Evolutionary conservation across 345 rosid genomes (phyloP).

Genomic region (Carallia brachiata): DNA sequence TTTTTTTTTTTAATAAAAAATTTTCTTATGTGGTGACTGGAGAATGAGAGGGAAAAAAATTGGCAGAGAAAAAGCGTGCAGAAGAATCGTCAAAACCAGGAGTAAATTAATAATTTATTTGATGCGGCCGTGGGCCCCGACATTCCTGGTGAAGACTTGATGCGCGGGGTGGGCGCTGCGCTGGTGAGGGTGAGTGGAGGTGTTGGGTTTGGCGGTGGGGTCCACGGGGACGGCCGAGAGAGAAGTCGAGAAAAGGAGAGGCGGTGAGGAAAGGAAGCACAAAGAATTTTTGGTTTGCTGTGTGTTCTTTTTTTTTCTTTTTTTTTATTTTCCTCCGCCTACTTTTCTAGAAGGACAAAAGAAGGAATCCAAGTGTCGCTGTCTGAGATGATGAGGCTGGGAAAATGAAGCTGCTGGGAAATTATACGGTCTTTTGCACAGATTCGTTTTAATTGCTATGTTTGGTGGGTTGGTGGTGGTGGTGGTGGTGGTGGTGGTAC

Average conservation of each 20-base stretch:
- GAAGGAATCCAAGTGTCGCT: conserved; percentile 33
- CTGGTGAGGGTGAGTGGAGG: not conserved
- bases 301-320: not conserved
- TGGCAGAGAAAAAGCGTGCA: too few relatives aligned
- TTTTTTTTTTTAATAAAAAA: not conserved
- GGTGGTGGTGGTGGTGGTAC: too few relatives aligned
- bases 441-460: not conserved
- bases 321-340: not conserved
- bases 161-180: not conserved
- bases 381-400: conserved; percentile 20
- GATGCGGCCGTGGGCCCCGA: too few relatives aligned
- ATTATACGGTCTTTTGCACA: not conserved
- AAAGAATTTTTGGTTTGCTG: too few relatives aligned
- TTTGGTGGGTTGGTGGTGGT: too few relatives aligned
- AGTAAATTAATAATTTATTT: too few relatives aligned
- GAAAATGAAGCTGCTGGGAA: not conserved
- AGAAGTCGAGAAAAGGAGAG: not conserved
- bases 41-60: too few relatives aligned
- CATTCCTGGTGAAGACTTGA: too few relatives aligned
- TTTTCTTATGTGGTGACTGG: not conserved
- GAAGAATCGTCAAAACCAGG: too few relatives aligned
- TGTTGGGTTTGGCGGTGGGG: too few relatives aligned
- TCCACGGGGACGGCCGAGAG: too few relatives aligned
- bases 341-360: not conserved
- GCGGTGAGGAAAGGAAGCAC: not conserved